Conservation (phyloP, 768 basidiomycete species). For the Mycena venus region DNA sequence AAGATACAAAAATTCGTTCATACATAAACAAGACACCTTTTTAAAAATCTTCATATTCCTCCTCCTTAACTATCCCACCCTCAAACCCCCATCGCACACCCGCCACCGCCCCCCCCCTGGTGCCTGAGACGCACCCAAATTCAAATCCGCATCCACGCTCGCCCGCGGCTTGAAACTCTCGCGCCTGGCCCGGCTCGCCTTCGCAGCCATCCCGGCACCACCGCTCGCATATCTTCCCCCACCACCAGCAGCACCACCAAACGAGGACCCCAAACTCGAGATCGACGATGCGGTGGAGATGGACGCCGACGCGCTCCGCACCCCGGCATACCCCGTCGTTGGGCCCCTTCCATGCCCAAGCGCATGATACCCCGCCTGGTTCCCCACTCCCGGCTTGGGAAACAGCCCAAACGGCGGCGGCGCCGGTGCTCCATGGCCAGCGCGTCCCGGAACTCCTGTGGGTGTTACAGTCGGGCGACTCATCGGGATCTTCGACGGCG, state of each 20-base stretch:
- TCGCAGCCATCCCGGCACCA: conserved; percentile 52
- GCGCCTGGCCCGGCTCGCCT: conserved; percentile 66
- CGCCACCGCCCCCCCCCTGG: too few relatives aligned
- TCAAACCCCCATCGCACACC: conserved; percentile 48
- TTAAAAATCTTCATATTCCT: conserved; percentile 58
- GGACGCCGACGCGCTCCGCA: conserved; percentile 38
- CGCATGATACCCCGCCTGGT: conserved; percentile 58
- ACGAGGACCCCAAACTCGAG: conserved; percentile 40
- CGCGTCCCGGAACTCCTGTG: conserved; percentile 39
- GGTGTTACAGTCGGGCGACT: conserved; percentile 56
- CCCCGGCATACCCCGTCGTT: conserved; percentile 42
- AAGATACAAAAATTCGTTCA: background rate
- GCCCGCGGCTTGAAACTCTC: conserved; percentile 90
- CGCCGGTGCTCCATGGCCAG: conserved; percentile 48
- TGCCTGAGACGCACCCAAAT: conserved; percentile 42
- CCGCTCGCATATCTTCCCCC: conserved; percentile 32
- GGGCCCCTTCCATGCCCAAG: conserved; percentile 69
- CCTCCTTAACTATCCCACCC: conserved; percentile 60
- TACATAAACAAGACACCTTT: background rate
- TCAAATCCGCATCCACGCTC: conserved; percentile 68
- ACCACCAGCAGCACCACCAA: conserved; percentile 10
- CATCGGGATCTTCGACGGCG: conserved; percentile 65
- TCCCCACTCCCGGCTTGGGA: conserved; percentile 58
- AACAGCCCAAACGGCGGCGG: conserved; percentile 63
- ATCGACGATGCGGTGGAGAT: conserved; percentile 35